phyloP scores from a whole-genome alignment of 768 basidiomycete species.

The Gymnopilus dilepis region DNA sequence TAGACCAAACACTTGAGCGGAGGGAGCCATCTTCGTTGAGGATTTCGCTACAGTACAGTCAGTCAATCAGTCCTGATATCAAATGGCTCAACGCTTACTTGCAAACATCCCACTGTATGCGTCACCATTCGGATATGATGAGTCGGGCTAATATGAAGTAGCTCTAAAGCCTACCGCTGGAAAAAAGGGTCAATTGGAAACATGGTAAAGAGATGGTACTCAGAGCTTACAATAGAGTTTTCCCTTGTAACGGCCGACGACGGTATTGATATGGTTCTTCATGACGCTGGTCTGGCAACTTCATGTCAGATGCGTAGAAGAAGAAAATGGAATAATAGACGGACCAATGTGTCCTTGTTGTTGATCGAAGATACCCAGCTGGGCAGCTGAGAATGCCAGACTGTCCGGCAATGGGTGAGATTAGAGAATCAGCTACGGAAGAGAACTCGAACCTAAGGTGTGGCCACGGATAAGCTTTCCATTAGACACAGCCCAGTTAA shows the following conservation, averaged over 20 bases:
- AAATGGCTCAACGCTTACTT: conserved; percentile 36
- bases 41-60: conserved; percentile 41
- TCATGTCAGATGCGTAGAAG: not conserved
- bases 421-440: not conserved
- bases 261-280: conserved; percentile 50
- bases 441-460: conserved; percentile 36
- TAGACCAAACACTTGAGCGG: conserved; percentile 51
- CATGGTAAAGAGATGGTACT: not conserved
- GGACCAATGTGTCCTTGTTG: conserved; percentile 43
- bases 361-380: conserved; percentile 44
- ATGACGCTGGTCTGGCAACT: conserved; percentile 43
- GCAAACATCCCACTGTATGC: conserved; percentile 45
- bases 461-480: conserved; percentile 47
- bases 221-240: conserved; percentile 43
- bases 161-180: conserved; percentile 15
- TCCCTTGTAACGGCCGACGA: conserved; percentile 52
- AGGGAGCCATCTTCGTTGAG: conserved; percentile 57
- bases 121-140: not conserved
- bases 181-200: not conserved
- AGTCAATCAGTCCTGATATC: conserved; percentile 22
- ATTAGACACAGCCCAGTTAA: conserved; percentile 45
- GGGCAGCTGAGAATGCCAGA: conserved; percentile 45
- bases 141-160: not conserved
- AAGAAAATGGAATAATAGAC: not conserved
- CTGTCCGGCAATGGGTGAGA: conserved; percentile 35